Evolutionary conservation across 306 rosid species (phyloP).

Genomic region (Urtica urens): DNA sequence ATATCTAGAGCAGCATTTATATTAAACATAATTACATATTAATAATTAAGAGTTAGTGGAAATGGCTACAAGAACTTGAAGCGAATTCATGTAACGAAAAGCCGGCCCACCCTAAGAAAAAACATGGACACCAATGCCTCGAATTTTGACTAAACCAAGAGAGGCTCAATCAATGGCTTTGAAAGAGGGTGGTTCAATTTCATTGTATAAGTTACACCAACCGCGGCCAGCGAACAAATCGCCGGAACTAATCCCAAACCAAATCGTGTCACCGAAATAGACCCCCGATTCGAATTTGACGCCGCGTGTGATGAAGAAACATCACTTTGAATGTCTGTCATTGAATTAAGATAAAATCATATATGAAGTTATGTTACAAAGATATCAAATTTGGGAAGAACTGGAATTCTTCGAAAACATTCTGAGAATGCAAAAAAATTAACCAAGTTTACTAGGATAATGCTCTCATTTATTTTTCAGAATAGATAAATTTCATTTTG

Average conservation of each 20-base stretch:
- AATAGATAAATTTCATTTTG: neutral
- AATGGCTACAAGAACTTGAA: too few relatives aligned
- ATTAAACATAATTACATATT: too few relatives aligned
- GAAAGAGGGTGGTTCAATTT: slow-evolving; percentile 42
- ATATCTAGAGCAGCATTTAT: too few relatives aligned
- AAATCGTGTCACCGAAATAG: slow-evolving; percentile 53
- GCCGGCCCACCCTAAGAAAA: too few relatives aligned
- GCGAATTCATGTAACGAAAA: too few relatives aligned
- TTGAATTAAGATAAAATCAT: neutral
- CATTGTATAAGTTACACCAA: slow-evolving; percentile 55
- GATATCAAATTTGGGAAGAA: too few relatives aligned
- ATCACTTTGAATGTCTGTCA: slow-evolving; percentile 29
- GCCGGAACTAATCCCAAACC: slow-evolving; percentile 85
- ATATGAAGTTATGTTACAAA: neutral
- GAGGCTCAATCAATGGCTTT: slow-evolving; percentile 45
- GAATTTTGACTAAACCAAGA: slow-evolving; percentile 41
- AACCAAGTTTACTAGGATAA: too few relatives aligned
- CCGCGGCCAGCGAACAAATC: slow-evolving; percentile 46
- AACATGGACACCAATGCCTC: too few relatives aligned
- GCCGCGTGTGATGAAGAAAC: slow-evolving; percentile 16
- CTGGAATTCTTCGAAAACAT: too few relatives aligned
- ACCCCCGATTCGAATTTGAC: slow-evolving; percentile 6
- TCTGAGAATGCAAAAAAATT: too few relatives aligned
- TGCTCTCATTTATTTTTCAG: neutral
- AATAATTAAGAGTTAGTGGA: too few relatives aligned